Conservation (phyloP, 805 yeast genomes). For the Metschnikowia lochheadii region DNA sequence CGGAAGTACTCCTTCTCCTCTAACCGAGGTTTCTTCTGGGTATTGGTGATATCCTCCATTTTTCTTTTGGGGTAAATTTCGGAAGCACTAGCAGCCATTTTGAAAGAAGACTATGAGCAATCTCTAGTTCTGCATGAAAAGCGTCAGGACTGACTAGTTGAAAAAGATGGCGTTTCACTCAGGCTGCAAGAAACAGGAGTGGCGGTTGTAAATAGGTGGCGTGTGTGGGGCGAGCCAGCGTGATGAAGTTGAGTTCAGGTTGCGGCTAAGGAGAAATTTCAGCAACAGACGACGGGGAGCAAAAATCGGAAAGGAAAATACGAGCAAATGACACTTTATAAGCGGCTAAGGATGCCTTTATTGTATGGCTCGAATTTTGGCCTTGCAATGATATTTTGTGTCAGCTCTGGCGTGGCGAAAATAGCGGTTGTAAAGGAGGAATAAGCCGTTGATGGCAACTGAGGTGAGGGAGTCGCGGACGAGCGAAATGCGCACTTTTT, state of each 20-base stretch:
- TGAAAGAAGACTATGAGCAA: neutral
- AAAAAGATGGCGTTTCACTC: neutral
- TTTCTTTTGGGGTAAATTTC: slow-evolving; percentile 32
- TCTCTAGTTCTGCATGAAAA: slow-evolving; percentile 1
- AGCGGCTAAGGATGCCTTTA: neutral
- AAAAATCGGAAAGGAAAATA: slow-evolving; percentile 1
- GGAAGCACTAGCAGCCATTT: slow-evolving; percentile 34
- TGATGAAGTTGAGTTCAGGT: neutral
- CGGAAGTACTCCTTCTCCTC: slow-evolving; percentile 13
- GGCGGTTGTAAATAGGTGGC: neutral
- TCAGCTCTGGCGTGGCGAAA: slow-evolving; percentile 2
- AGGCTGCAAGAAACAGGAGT: neutral
- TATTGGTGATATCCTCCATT: slow-evolving; percentile 36
- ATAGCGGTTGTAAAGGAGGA: neutral
- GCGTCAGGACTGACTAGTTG: slow-evolving; percentile 1
- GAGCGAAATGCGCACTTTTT: slow-evolving; percentile 4
- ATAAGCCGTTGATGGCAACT: slow-evolving; percentile 11
- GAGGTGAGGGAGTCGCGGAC: slow-evolving; percentile 4
- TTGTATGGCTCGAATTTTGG: neutral
- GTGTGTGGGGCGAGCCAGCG: neutral
- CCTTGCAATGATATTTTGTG: neutral
- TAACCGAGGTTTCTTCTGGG: slow-evolving; percentile 24
- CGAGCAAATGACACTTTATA: neutral
- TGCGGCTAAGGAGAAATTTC: neutral
- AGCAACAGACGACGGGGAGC: neutral